These are phyloP conservation scores for Conticribra weissflogii DNA, from an alignment of 108 stramenopile genomes.

Conservation along the genomic window DNA sequence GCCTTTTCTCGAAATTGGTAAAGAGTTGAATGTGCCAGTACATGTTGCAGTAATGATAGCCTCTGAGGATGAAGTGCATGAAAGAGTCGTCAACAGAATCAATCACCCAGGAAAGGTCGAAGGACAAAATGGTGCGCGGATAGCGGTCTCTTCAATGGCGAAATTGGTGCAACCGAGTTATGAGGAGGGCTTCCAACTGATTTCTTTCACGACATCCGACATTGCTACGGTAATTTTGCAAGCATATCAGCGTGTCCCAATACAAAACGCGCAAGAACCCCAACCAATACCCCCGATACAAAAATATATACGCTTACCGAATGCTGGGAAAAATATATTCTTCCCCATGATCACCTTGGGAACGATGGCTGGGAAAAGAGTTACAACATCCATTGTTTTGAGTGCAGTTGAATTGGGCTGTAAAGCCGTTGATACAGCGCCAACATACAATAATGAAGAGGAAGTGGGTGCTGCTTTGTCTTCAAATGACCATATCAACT, in stretches of 20 bases:
- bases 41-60: conserved; percentile 67
- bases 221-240: conserved; percentile 20
- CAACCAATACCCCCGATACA: background rate
- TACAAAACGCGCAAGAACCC: background rate
- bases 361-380: conserved; percentile 65
- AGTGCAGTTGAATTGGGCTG: conserved; percentile 51
- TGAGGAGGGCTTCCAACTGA: conserved; percentile 61
- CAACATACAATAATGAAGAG: conserved; percentile 81
- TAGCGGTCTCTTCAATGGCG: conserved; percentile 53
- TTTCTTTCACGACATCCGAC: conserved; percentile 47
- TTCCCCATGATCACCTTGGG: conserved; percentile 70
- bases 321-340: conserved; percentile 9
- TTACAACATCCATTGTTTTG: conserved; percentile 35
- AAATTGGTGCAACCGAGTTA: conserved; percentile 61
- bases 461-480: conserved; percentile 53
- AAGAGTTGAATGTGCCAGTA: conserved; percentile 48
- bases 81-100: conserved; percentile 62
- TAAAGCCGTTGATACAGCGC: conserved; percentile 77
- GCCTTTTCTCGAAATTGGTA: conserved; percentile 54
- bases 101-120: conserved; percentile 83
- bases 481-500: conserved; percentile 9
- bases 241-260: conserved; percentile 14
- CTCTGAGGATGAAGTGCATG: conserved; percentile 48
- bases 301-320: conserved; percentile 20
- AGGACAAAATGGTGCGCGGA: conserved; percentile 60